Conservation (phyloP, 1,284 basidiomycete species). For the Cutaneotrichosporon cavernicola region DNA sequence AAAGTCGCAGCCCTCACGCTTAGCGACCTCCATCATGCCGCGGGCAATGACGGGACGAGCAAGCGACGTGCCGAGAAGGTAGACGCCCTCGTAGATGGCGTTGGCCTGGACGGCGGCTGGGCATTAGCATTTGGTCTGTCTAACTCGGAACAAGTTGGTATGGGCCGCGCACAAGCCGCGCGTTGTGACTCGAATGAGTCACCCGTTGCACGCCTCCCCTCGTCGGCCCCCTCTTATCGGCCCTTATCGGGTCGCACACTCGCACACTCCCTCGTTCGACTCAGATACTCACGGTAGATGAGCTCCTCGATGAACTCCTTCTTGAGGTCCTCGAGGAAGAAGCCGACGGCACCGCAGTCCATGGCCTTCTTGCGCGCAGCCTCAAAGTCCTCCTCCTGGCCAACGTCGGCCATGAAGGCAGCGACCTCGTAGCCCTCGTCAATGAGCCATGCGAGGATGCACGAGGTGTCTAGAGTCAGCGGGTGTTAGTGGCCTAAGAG, state of each 20-base stretch:
- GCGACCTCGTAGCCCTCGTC: constrained; percentile 97
- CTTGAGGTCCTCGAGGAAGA: constrained; percentile 93
- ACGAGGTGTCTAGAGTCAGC: constrained; percentile 74
- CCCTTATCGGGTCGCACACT: background rate
- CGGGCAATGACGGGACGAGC: constrained; percentile 98
- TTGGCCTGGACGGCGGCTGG: constrained; percentile 89
- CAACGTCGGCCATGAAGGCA: constrained; percentile 98
- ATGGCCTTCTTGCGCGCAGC: constrained; percentile 90
- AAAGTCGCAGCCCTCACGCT: constrained; percentile 87
- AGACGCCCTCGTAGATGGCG: constrained; percentile 98
- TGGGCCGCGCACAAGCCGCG: background rate
- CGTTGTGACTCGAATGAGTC: background rate
- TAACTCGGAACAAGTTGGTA: background rate
- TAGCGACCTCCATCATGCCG: constrained; percentile 95
- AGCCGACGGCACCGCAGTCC: constrained; percentile 89
- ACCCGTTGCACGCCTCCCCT: background rate
- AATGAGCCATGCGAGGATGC: constrained; percentile 95
- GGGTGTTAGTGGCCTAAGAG: background rate
- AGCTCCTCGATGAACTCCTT: constrained; percentile 94
- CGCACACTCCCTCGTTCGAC: background rate
- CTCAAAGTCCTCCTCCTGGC: constrained; percentile 98
- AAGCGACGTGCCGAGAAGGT: constrained; percentile 95
- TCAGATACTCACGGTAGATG: constrained; percentile 67
- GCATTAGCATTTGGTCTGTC: background rate
- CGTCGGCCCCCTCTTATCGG: background rate